Conservation (phyloP, 805 yeast species). For the Tanozyma kutaoensis region DNA sequence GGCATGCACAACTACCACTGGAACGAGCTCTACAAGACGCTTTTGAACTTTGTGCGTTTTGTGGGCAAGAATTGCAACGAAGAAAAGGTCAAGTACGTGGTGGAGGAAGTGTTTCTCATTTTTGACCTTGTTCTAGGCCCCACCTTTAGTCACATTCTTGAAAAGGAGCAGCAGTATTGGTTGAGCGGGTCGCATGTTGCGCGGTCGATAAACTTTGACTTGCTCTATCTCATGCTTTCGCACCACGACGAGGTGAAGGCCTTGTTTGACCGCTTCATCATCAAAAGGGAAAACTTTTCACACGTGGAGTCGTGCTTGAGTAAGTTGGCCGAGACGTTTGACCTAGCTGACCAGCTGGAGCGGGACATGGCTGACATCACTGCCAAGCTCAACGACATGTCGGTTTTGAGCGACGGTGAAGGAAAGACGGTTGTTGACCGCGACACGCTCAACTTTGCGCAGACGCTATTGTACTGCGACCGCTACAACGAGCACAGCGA, state of each 20-base stretch:
- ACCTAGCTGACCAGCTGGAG: conserved; percentile 1
- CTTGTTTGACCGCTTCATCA: conserved; percentile 7
- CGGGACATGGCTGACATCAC: conserved; percentile 4
- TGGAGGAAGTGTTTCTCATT: conserved; percentile 6
- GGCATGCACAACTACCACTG: conserved; percentile 15
- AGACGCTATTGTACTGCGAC: conserved; percentile 5
- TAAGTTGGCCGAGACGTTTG: conserved; percentile 4
- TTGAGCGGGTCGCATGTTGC: conserved; percentile 8
- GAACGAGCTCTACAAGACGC: conserved; percentile 18
- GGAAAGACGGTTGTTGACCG: conserved; percentile 1
- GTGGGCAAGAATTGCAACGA: conserved; percentile 5
- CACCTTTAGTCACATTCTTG: conserved; percentile 8
- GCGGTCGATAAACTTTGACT: conserved; percentile 15
- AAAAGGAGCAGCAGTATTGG: conserved; percentile 4
- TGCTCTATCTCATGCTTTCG: conserved; percentile 15
- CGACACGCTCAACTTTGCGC: conserved; percentile 7
- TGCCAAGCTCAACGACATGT: conserved; percentile 3
- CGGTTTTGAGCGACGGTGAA: conserved; percentile 1
- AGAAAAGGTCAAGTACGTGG: conserved; percentile 6
- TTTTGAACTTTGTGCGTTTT: conserved; percentile 17
- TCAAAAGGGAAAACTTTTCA: conserved; percentile 3
- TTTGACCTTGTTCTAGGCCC: conserved; percentile 6
- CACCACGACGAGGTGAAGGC: conserved; percentile 10
- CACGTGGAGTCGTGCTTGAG: conserved; percentile 5
- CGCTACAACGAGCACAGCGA: neutral